Evolutionary conservation across 495 filamentous ascomycete genomes (phyloP), one percentile per base, ranked within the genome.

Genomic region (Aspergillus cavernicola): DNA sequence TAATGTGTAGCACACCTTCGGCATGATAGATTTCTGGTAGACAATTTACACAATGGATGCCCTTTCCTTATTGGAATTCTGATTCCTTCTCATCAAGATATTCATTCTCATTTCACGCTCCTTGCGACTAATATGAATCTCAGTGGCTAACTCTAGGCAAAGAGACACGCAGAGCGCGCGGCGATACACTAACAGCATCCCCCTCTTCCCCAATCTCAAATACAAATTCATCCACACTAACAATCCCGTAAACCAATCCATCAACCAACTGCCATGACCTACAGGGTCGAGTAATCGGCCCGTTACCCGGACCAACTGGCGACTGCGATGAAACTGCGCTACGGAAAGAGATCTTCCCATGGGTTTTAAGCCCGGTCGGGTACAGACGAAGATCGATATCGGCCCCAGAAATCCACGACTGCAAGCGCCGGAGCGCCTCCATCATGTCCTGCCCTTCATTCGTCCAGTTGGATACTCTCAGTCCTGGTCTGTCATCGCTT

Each of bases 361-460:
- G 23, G 16, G 35, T 56, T 22, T 54, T 32, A 2, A 68, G 58
- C 4, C 65, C 61, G 8, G 78, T 76, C 0, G 80, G 80, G 48
- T 79, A 82, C 12, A 82, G 29, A 16, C 80, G 71, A 5, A 82
- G 63, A 22, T 49, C 54, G 8, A 67, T 10, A 12, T 37, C 18
- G 4, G 47, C 47, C 8, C 42, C 50, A 33, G 55, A 41, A 1
- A 19, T n/a, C 6, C 56, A 31, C 1, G 35, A 16, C 23, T 43
- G 23, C 19, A 64, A 18, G 0, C 31, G 13, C 22, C 41, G 53
- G 31, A 70, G 58, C 26, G 68, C 64, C 12, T 59, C 43, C 15
- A 76, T 37, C 48, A 77, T 66, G 35, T 79, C 64, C 10, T 70
- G 67, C 6, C 67, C 65, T 35, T 74, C 65, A 32, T 67, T 70